Conservation (phyloP, 441 rosid genomes). For the Jatropha multifida region DNA sequence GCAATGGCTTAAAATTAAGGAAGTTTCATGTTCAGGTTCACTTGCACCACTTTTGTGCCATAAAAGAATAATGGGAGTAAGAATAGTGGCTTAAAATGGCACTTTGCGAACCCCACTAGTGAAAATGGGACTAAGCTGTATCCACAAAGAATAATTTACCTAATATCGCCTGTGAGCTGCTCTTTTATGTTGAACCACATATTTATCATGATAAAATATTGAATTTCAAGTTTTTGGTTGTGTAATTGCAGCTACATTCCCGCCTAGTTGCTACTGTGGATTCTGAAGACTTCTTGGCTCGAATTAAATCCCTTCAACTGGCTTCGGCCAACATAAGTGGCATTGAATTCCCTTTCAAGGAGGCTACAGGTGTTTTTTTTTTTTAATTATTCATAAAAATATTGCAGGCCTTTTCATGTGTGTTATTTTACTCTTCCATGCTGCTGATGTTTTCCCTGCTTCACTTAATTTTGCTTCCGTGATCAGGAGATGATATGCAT, state of each 20-base stretch:
- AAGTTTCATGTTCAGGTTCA: no score
- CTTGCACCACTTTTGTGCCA: not conserved
- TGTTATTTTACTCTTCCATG: not conserved
- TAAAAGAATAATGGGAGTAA: not conserved
- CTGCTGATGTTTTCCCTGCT: not conserved
- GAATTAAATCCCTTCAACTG: constrained; percentile 49
- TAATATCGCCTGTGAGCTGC: not conserved
- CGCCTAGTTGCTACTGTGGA: constrained; percentile 65
- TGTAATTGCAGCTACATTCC: constrained; percentile 51
- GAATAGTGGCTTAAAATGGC: not conserved
- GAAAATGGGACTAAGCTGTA: not conserved
- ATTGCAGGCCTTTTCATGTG: not conserved
- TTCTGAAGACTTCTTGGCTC: constrained; percentile 62
- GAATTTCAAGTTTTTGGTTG: not conserved
- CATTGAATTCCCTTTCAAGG: constrained; percentile 75
- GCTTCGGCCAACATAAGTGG: constrained; percentile 43
- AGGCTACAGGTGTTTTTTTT: constrained; percentile 62
- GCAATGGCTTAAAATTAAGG: not conserved
- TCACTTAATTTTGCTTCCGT: constrained; percentile 5
- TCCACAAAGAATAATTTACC: not conserved
- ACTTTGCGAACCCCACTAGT: not conserved
- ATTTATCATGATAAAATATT: constrained; percentile 5
- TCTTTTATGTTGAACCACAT: not conserved
- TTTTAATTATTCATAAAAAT: not conserved
- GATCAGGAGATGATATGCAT: constrained; percentile 58